Base-by-base conservation (phyloP, 2,329 filamentous ascomycete species). In the Aureobasidium leucospermi region DNA sequence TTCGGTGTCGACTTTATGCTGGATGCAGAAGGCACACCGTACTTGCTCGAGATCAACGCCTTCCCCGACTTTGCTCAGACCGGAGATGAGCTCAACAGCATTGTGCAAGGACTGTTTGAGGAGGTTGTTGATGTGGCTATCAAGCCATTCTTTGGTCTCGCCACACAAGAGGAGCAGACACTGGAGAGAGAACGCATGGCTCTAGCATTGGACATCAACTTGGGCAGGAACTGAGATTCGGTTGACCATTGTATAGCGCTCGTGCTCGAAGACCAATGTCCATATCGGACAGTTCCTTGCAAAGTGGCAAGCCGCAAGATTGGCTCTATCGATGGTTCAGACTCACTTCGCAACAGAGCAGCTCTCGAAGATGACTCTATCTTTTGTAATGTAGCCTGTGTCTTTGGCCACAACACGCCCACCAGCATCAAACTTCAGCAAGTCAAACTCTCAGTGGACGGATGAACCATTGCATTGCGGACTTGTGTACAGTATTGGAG, bases 41-140 rank as follows among this genome's bases (percentile, higher is more conserved):
- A 86, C 85, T 71, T 99, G 68, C 76, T 99, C 60, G 94, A 99
- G 76, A 83, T 96, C 34, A 99, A 99, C 76, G 90, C 93, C 0
- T 99, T 96, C 74, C 94, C 94, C 9, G 94, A 99, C 75, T 97
- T 97, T 70, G 85, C 83, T 69, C 93, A 97, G 82, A 96, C 91
- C 15, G 94, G 94, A 0, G 80, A 81, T 7, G 86, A 88, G 60
- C 74, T 96, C 64, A 84, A 81, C 69, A 82, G 76, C 0, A 73
- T 97, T 42, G 86, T 99, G 28, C 82, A 78, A 19, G 87, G 85
- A 7, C 79, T 99, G 65, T 94, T 95, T 79, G 80, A 84, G 67
- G 88, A 84, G 10, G 86, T 90, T 23, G 79, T 96, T 43, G 79
- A 84, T 59, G 75, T 81, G 64, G 89, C 79, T 1, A 82, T 96